Conservation (phyloP, 139 green algal species). For the Coelastrella sp. region DNA sequence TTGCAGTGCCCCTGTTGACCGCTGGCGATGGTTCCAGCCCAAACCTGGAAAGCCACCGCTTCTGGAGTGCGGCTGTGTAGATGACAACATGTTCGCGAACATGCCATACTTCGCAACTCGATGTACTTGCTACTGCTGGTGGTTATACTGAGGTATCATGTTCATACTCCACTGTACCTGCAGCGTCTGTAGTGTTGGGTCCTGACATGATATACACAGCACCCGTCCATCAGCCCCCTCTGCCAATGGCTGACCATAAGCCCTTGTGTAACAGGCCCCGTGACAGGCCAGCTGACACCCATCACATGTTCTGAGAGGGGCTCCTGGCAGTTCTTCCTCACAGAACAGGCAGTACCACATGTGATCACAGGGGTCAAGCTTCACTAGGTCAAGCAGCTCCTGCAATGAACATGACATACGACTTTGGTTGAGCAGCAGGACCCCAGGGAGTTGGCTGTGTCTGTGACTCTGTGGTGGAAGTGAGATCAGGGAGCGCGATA, state of each 20-base stretch:
- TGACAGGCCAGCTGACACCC: constrained; percentile 30
- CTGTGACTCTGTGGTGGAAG: not conserved
- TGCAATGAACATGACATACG: not conserved
- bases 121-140: no score
- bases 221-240: not conserved
- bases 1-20: no score
- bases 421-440: no score
- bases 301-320: constrained; percentile 12
- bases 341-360: constrained; percentile 49
- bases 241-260: constrained; percentile 25
- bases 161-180: not conserved
- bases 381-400: constrained; percentile 27
- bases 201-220: constrained; percentile 26
- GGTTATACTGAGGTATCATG: no score
- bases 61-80: no score
- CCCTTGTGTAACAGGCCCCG: constrained; percentile 21
- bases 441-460: no score
- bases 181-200: constrained; percentile 2
- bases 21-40: no score
- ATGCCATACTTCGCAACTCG: no score
- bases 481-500: no score
- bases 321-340: constrained; percentile 22
- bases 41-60: no score
- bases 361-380: constrained; percentile 22
- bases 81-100: no score